phyloP scores from a whole-genome alignment of 805 yeast species.

The Monosporozyma siamensis region DNA sequence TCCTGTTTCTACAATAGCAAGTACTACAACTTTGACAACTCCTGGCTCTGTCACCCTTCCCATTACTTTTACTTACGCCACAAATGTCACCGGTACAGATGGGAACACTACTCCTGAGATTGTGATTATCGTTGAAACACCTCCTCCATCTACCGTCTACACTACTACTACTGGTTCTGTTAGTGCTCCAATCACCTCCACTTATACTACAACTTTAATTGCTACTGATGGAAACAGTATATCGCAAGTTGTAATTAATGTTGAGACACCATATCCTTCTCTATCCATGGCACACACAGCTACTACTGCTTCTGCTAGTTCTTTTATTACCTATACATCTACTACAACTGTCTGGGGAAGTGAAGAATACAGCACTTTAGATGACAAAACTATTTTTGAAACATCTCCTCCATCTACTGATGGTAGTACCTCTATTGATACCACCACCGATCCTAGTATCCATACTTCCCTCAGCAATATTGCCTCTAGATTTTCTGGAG shows the following conservation, averaged over 20 bases:
- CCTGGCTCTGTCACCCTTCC: not conserved
- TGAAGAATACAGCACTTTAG: no score
- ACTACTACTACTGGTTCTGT: not conserved
- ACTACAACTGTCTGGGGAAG: no score
- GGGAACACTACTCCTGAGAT: slow-evolving; percentile 2
- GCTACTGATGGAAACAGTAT: slow-evolving; percentile 4
- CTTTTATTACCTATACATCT: no score
- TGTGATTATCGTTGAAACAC: slow-evolving; percentile 3
- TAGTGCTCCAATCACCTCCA: not conserved
- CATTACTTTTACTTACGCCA: not conserved
- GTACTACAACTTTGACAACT: slow-evolving; percentile 2
- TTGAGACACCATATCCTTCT: slow-evolving; percentile 4
- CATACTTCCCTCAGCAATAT: no score
- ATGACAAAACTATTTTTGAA: no score
- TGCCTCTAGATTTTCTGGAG: no score
- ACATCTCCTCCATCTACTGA: no score
- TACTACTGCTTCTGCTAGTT: not conserved
- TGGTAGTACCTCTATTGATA: no score
- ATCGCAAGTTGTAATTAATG: slow-evolving; percentile 1
- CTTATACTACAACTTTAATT: not conserved
- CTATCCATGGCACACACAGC: no score
- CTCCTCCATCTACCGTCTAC: not conserved
- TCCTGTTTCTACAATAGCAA: not conserved
- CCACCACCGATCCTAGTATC: no score
- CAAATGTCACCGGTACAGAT: slow-evolving; percentile 3